Base-by-base conservation (phyloP, 208 protist species). In the Phytomonas sp. region DNA sequence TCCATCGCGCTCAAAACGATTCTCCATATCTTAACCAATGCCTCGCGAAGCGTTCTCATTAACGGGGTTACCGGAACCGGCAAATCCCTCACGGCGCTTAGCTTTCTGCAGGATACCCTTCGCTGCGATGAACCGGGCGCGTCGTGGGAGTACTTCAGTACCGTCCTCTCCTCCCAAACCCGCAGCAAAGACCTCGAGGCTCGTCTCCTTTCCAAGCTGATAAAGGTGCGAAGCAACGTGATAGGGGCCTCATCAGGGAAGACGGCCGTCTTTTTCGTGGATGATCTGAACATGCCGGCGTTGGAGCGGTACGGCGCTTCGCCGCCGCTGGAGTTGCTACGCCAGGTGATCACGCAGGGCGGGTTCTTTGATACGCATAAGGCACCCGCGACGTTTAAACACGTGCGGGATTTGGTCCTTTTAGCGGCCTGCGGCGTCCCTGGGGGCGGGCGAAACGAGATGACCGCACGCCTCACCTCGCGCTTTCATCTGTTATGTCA, bases 231-330 rank as follows among this genome's bases (percentile, higher is more conserved):
- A 43, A 89, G 82, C 73, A 94, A 87, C 64, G 85, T 88, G 15
- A 80, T 97, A 43, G 94, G 92, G 26, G 90, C 94, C n/a, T 81
- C 85, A 13, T 84, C 91, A 1, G 94, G 94, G 32, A 97, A 97
- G 81, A 77, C 79, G 26, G 88, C 90, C 43, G 77, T 97, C 20
- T 90, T 98, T 74, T 95, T 98, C 60, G 84, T 98, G 56, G 97
- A 98, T 76, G 97, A 98, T 80, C 78, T 98, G 46, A 98, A 98
- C 82, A 98, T 98, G 96, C 95, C 96, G 1, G 81, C 91, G 23
- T 85, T 90, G 30, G 97, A 98, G 77, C 87, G 83, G 70, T 98
- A 98, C 83, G 94, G 94, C 67, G 93, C 96, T 23, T 97, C 96
- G 59, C 96, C 97, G 26, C 96, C 97, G 64, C 79, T 98, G 64